These are phyloP conservation scores for Eudorina sp. DNA, from an alignment of 139 green algal genomes.

Conservation along the genomic window DNA sequence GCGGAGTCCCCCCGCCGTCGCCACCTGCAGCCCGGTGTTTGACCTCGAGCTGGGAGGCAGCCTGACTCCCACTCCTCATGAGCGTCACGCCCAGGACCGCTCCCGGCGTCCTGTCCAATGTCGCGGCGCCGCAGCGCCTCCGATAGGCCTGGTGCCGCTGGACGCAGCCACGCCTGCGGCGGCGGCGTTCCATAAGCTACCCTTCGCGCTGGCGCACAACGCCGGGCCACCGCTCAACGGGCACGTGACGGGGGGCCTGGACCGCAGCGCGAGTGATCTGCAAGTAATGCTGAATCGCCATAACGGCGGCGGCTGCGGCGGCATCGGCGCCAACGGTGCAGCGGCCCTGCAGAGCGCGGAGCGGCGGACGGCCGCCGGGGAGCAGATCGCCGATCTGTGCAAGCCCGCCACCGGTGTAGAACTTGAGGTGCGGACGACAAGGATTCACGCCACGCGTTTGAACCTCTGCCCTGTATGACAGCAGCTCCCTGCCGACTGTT, in stretches of 20 bases:
- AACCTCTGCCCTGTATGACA: not conserved
- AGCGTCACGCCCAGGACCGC: no score
- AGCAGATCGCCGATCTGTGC: slow-evolving; percentile 1
- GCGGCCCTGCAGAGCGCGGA: not conserved
- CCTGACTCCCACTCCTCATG: not conserved
- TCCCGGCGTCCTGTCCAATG: no score
- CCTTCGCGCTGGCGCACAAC: not conserved
- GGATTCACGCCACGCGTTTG: not conserved
- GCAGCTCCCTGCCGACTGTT: not conserved
- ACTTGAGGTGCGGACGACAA: slow-evolving; percentile 16
- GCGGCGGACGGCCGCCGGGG: not conserved
- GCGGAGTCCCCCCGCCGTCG: not conserved
- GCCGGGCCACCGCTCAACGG: not conserved
- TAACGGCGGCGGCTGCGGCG: not conserved
- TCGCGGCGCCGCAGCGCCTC: not conserved
- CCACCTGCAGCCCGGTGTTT: slow-evolving; percentile 57
- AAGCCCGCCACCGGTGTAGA: not conserved
- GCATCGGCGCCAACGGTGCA: not conserved
- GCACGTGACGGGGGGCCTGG: not conserved
- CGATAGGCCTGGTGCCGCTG: not conserved
- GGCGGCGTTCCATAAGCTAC: not conserved
- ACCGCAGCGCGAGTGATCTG: slow-evolving; percentile 34
- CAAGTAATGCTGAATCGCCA: slow-evolving; percentile 38
- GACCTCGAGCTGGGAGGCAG: slow-evolving; percentile 51
- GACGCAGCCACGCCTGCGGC: not conserved